These are phyloP conservation scores for Nannizzia gypsea DNA, from an alignment of 2,329 filamentous ascomycete genomes.

Conservation along the genomic window DNA sequence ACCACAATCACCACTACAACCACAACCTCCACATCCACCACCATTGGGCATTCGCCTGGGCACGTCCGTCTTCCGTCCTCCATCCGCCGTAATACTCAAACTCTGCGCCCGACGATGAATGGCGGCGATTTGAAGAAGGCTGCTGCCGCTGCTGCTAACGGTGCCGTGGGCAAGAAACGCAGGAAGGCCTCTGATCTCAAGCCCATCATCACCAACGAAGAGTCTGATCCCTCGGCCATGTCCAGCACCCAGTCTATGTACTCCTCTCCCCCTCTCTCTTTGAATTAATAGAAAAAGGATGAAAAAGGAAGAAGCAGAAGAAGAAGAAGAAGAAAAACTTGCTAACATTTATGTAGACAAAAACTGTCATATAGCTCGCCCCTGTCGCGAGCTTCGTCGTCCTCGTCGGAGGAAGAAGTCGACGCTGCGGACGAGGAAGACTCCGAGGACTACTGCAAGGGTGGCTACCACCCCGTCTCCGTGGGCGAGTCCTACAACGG, in stretches of 20 bases:
- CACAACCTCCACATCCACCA: background rate
- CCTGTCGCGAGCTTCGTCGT: conserved; percentile 55
- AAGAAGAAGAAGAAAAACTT: background rate
- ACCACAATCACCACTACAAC: background rate
- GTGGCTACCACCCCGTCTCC: conserved; percentile 89
- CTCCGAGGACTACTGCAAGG: conserved; percentile 98
- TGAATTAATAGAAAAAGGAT: too few relatives aligned
- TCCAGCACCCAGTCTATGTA: background rate
- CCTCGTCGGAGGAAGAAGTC: conserved; percentile 72
- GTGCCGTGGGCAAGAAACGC: conserved; percentile 51
- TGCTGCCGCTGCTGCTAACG: conserved; percentile 33
- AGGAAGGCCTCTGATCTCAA: conserved; percentile 53
- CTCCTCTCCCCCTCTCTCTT: background rate
- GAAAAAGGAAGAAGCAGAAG: too few relatives aligned
- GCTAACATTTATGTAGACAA: background rate
- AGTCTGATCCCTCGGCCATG: conserved; percentile 18
- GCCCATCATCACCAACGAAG: conserved; percentile 55
- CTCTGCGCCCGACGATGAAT: conserved; percentile 39
- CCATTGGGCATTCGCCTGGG: background rate
- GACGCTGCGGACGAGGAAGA: conserved; percentile 97
- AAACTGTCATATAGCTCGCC: conserved; percentile 22
- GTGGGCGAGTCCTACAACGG: conserved; percentile 97
- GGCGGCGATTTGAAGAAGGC: conserved; percentile 50
- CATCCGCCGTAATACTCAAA: background rate
- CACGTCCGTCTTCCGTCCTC: background rate